Evolutionary conservation across 1,284 basidiomycete species (phyloP).

Genomic region (Ganoderma boninense): DNA sequence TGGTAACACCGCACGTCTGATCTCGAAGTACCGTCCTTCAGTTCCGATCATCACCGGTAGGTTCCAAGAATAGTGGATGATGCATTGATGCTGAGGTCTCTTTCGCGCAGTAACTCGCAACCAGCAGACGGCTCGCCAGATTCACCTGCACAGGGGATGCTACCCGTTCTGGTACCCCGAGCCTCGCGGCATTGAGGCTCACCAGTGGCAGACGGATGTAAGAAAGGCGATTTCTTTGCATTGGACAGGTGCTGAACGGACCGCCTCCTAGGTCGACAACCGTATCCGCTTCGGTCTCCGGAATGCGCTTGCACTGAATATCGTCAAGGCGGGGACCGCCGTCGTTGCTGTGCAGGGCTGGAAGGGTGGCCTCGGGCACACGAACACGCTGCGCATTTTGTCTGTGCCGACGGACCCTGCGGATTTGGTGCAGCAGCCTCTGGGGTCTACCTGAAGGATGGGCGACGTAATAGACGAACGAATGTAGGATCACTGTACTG

Average conservation of each 20-base stretch:
- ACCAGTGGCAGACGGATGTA: constrained; percentile 99
- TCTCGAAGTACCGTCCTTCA: constrained; percentile 96
- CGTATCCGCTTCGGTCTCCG: constrained; percentile 91
- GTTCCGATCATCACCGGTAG: constrained; percentile 92
- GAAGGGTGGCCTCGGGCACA: constrained; percentile 97
- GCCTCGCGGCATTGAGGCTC: constrained; percentile 84
- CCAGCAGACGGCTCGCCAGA: constrained; percentile 94
- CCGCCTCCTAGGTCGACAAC: constrained; percentile 74
- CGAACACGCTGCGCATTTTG: constrained; percentile 83
- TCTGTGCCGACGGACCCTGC: constrained; percentile 87
- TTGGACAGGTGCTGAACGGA: constrained; percentile 34
- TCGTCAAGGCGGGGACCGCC: constrained; percentile 91
- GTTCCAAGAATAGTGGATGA: constrained; percentile 4
- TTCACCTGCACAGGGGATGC: constrained; percentile 96
- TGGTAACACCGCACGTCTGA: constrained; percentile 94
- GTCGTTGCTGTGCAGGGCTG: constrained; percentile 98
- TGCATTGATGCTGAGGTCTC: constrained; percentile 15
- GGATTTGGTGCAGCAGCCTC: constrained; percentile 82
- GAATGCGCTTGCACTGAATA: constrained; percentile 86
- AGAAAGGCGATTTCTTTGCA: constrained; percentile 38
- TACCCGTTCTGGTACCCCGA: constrained; percentile 98
- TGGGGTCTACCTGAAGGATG: constrained; percentile 45
- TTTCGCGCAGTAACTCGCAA: constrained; percentile 86
- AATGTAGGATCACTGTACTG: constrained; percentile 31
- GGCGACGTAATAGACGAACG: constrained; percentile 15